Evolutionary conservation across 441 rosid genomes (phyloP).

Genomic region (Corymbia citriodora): DNA sequence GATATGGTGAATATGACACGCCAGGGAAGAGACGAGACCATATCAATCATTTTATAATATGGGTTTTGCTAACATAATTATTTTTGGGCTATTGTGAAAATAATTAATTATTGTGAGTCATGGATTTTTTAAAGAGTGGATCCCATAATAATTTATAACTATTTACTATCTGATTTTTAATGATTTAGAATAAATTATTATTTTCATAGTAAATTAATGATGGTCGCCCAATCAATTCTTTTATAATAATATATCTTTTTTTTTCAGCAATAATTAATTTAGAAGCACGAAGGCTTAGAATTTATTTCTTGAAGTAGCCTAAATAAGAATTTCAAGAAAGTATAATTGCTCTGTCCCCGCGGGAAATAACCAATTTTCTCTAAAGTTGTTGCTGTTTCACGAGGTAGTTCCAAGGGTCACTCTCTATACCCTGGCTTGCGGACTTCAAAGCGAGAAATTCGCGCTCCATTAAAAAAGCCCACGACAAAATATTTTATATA

Average conservation of each 20-base stretch:
- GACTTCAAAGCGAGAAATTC: neutral
- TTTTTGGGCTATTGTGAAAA: too few species aligned
- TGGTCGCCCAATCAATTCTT: neutral
- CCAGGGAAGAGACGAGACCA: neutral
- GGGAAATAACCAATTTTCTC: neutral
- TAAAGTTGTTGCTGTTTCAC: neutral
- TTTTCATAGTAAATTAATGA: too few species aligned
- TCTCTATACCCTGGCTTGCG: neutral
- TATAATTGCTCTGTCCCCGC: neutral
- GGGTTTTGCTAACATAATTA: too few species aligned
- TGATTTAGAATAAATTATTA: too few species aligned
- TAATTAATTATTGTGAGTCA: too few species aligned
- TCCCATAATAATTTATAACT: too few species aligned
- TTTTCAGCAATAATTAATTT: neutral
- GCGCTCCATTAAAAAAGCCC: neutral
- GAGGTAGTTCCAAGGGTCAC: neutral
- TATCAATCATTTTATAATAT: neutral
- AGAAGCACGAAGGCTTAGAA: neutral
- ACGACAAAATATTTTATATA: neutral
- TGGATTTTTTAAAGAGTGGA: too few species aligned
- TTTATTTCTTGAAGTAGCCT: neutral
- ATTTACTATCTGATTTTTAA: too few species aligned
- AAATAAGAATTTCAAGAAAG: neutral
- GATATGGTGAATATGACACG: neutral
- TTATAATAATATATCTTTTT: neutral